Evolutionary conservation across 164 flowering plant species (phyloP).

Genomic region (Litsea cubeba): DNA sequence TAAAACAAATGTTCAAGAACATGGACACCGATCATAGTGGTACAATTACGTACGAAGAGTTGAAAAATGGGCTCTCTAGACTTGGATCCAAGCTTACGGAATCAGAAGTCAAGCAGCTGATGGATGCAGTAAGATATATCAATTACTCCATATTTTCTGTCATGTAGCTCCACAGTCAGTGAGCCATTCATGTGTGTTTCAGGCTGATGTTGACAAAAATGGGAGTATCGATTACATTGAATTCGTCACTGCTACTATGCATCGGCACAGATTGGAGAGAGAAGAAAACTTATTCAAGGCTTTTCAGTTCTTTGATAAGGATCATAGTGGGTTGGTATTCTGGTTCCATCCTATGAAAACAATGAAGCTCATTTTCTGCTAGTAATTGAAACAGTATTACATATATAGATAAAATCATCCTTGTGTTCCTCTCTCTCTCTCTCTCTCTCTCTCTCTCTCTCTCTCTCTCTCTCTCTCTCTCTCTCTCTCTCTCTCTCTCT

Average conservation of each 20-base stretch:
- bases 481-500: background rate
- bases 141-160: background rate
- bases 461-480: background rate
- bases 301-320: slow-evolving; percentile 76
- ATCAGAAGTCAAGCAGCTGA: slow-evolving; percentile 68
- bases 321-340: slow-evolving; percentile 69
- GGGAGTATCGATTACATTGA: slow-evolving; percentile 85
- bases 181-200: slow-evolving; percentile 2
- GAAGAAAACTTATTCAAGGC: slow-evolving; percentile 73
- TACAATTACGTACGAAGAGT: slow-evolving; percentile 75
- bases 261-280: slow-evolving; percentile 75
- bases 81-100: slow-evolving; percentile 84
- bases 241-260: slow-evolving; percentile 87
- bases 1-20: slow-evolving; percentile 81
- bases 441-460: slow-evolving; percentile 1
- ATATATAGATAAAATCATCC: too few species aligned
- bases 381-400: too few species aligned
- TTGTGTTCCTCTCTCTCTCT: background rate
- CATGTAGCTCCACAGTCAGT: background rate
- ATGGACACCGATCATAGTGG: slow-evolving; percentile 94
- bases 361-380: too few species aligned
- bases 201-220: slow-evolving; percentile 86
- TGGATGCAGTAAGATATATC: slow-evolving; percentile 74
- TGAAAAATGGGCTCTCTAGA: slow-evolving; percentile 59
- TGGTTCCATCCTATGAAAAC: background rate